phyloP scores from a whole-genome alignment of 768 basidiomycete species.

The Exsudoporus frostii region DNA sequence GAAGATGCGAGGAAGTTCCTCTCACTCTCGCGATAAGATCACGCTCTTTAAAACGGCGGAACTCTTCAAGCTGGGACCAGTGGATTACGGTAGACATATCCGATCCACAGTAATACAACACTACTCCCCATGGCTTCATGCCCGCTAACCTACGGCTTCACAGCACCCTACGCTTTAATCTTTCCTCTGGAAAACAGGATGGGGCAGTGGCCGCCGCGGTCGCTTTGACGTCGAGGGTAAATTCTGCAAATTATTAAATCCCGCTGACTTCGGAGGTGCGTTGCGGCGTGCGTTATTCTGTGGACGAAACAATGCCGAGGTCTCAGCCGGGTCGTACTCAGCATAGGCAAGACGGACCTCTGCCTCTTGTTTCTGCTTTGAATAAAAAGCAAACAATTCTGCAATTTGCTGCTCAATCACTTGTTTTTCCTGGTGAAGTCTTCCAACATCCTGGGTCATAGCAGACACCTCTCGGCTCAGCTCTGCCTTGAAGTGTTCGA shows the following conservation, averaged over 20 bases:
- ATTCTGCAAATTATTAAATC: conserved; percentile 27
- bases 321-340: not conserved
- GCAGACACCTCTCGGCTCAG: conserved; percentile 68
- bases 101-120: conserved; percentile 10
- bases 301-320: not conserved
- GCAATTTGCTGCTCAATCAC: conserved; percentile 66
- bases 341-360: conserved; percentile 20
- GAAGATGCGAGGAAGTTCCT: conserved; percentile 44
- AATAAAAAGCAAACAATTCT: conserved; percentile 69
- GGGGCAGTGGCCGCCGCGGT: conserved; percentile 30
- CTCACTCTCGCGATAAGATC: conserved; percentile 7
- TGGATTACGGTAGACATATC: conserved; percentile 7
- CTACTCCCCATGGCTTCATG: not conserved
- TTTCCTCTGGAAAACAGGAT: conserved; percentile 26
- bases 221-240: conserved; percentile 22
- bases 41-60: conserved; percentile 1
- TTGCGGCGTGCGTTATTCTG: conserved; percentile 27
- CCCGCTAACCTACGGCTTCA: not conserved
- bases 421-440: conserved; percentile 63
- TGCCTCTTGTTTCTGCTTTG: conserved; percentile 54
- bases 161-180: conserved; percentile 5
- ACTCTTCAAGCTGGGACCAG: not conserved
- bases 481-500: conserved; percentile 85
- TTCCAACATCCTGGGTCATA: conserved; percentile 72
- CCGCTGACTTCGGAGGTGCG: conserved; percentile 17